Evolutionary conservation across 75 land plant genomes (phyloP).

Genomic region (Pinus tabuliformis): DNA sequence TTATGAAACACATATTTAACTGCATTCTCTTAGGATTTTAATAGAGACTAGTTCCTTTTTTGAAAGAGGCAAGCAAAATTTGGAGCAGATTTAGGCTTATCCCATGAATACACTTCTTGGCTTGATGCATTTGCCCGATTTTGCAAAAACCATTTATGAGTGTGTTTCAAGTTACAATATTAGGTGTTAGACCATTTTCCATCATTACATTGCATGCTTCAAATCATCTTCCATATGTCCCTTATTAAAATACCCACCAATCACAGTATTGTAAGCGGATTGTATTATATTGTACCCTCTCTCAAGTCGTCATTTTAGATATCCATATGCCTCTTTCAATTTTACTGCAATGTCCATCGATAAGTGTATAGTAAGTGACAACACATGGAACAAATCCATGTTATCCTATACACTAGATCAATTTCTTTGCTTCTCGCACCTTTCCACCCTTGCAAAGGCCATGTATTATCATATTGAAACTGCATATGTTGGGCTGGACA

Average conservation of each 20-base stretch:
- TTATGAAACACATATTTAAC: too few relatives aligned
- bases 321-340: conserved; percentile 27
- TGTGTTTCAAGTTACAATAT: conserved; percentile 72
- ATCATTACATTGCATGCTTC: conserved; percentile 70
- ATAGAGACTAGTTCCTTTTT: too few relatives aligned
- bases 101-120: conserved; percentile 15
- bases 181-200: conserved; percentile 38
- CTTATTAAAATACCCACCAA: conserved; percentile 50
- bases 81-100: too few relatives aligned
- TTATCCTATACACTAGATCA: conserved; percentile 50
- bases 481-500: conserved; percentile 34
- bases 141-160: conserved; percentile 59
- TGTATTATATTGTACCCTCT: conserved; percentile 38
- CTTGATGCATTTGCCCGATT: conserved; percentile 43
- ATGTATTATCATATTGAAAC: conserved; percentile 53
- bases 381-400: conserved; percentile 52
- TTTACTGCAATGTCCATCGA: conserved; percentile 13
- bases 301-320: conserved; percentile 29
- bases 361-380: conserved; percentile 55
- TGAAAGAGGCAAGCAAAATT: too few relatives aligned
- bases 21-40: too few relatives aligned
- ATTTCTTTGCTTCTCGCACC: conserved; percentile 31
- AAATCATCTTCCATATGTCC: conserved; percentile 57
- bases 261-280: conserved; percentile 67
- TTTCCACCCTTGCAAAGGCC: conserved; percentile 40